These are phyloP conservation scores for Musa itinerans DNA, from an alignment of 176 grass and related monocot species.

Conservation along the genomic window DNA sequence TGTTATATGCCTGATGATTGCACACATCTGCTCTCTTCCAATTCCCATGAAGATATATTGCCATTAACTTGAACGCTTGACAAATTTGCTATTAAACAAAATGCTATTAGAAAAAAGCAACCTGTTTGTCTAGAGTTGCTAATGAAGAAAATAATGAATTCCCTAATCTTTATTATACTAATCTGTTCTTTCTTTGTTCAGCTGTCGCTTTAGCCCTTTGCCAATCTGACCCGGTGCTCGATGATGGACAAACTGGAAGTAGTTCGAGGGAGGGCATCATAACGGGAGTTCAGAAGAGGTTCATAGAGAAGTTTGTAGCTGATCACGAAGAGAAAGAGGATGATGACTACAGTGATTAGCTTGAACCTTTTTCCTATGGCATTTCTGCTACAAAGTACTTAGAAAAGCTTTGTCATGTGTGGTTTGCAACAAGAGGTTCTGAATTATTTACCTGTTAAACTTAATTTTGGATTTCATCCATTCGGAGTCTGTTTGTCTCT, in stretches of 20 bases:
- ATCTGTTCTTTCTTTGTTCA: constrained; percentile 27
- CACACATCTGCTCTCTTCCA: neutral
- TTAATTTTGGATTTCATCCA: neutral
- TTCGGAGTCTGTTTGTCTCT: neutral
- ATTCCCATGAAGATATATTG: neutral
- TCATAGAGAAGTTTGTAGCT: constrained; percentile 84
- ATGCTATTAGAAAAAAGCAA: neutral
- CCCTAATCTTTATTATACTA: constrained; percentile 5
- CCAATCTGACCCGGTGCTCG: constrained; percentile 72
- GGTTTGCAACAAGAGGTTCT: neutral
- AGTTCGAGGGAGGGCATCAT: constrained; percentile 63
- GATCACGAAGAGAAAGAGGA: constrained; percentile 65
- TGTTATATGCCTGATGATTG: neutral
- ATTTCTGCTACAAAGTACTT: neutral
- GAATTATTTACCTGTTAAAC: neutral
- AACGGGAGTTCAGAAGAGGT: constrained; percentile 73
- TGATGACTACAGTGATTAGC: constrained; percentile 8
- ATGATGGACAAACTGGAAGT: constrained; percentile 55
- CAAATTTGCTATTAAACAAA: neutral
- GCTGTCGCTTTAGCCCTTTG: constrained; percentile 85
- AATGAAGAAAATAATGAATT: neutral
- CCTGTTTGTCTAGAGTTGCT: neutral
- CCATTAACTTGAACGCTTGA: neutral
- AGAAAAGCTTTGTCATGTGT: neutral
- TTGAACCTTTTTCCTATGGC: neutral